Percentiles rank a stretch among this genome's conserved stretches.
Conservation (phyloP, 768 basidiomycete species). For the Tricholoma flavovirens region DNA sequence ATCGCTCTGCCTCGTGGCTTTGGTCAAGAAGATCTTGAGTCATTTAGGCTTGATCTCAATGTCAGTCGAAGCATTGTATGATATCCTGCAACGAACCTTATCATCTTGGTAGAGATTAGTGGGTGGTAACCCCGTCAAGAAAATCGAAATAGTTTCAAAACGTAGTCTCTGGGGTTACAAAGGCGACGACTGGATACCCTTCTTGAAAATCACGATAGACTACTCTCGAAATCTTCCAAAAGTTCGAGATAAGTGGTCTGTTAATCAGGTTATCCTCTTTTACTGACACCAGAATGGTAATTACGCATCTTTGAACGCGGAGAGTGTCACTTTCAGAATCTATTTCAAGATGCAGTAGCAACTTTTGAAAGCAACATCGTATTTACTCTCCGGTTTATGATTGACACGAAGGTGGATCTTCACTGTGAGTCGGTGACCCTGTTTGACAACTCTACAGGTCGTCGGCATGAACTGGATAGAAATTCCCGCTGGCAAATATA, state of each 20-base stretch:
- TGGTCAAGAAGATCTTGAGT: slow-evolving; percentile 52
- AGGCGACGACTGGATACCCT: slow-evolving; percentile 73
- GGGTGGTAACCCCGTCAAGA: slow-evolving; percentile 35
- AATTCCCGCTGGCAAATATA: slow-evolving; percentile 78
- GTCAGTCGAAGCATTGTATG: slow-evolving; percentile 36
- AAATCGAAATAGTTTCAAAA: slow-evolving; percentile 55
- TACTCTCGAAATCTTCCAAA: slow-evolving; percentile 78
- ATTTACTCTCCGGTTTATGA: slow-evolving; percentile 94
- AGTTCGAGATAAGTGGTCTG: slow-evolving; percentile 76
- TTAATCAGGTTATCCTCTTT: background rate
- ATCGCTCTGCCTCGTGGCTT: slow-evolving; percentile 85
- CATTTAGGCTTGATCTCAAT: slow-evolving; percentile 69
- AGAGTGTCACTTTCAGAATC: slow-evolving; percentile 59
- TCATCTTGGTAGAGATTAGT: slow-evolving; percentile 24
- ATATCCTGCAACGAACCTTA: background rate
- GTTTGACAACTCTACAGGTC: slow-evolving; percentile 45
- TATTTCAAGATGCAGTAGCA: slow-evolving; percentile 47
- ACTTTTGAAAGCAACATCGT: slow-evolving; percentile 96
- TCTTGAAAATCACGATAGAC: slow-evolving; percentile 76
- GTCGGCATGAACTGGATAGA: slow-evolving; percentile 99
- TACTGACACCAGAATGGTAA: slow-evolving; percentile 17
- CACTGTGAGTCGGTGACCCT: too few species aligned
- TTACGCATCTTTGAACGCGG: slow-evolving; percentile 69
- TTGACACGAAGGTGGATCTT: slow-evolving; percentile 78
- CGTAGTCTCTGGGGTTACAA: slow-evolving; percentile 84